Evolutionary conservation across 1,284 basidiomycete genomes (phyloP).

Genomic region (Inonotus obliquus): DNA sequence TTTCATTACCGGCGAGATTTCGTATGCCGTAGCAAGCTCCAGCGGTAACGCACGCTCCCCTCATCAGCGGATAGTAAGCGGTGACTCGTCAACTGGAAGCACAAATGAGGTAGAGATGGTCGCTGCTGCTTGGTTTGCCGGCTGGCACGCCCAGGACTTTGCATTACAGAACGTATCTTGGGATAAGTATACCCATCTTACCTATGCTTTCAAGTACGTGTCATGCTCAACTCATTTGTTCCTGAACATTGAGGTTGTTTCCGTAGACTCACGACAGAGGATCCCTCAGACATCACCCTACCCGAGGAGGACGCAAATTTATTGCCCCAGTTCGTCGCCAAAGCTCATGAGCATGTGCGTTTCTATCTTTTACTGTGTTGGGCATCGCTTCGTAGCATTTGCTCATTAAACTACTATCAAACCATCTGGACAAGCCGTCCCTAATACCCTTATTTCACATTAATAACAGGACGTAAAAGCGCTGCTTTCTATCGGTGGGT

Average conservation of each 20-base stretch:
- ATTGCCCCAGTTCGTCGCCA: conserved; percentile 47
- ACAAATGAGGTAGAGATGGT: conserved; percentile 27
- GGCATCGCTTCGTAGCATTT: not conserved
- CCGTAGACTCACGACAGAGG: conserved; percentile 43
- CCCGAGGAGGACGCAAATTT: conserved; percentile 37
- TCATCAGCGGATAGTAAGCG: not conserved
- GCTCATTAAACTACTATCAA: too few relatives aligned
- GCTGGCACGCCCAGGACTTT: conserved; percentile 50
- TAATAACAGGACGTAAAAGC: conserved; percentile 58
- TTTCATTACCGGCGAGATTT: not conserved
- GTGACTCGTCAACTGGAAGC: not conserved
- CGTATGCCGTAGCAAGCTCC: not conserved
- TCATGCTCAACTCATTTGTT: not conserved
- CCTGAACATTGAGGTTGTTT: not conserved
- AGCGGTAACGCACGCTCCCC: not conserved
- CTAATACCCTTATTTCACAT: not conserved
- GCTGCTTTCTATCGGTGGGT: conserved; percentile 83
- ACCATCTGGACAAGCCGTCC: too few relatives aligned
- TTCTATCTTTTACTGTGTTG: not conserved
- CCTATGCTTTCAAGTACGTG: conserved; percentile 61
- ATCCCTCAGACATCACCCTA: conserved; percentile 38
- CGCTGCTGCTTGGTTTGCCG: conserved; percentile 58
- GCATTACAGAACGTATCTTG: conserved; percentile 49
- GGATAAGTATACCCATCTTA: conserved; percentile 58
- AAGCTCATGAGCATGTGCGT: conserved; percentile 49